Conservation (phyloP, 441 rosid genomes). For the Croton laevigatus region DNA sequence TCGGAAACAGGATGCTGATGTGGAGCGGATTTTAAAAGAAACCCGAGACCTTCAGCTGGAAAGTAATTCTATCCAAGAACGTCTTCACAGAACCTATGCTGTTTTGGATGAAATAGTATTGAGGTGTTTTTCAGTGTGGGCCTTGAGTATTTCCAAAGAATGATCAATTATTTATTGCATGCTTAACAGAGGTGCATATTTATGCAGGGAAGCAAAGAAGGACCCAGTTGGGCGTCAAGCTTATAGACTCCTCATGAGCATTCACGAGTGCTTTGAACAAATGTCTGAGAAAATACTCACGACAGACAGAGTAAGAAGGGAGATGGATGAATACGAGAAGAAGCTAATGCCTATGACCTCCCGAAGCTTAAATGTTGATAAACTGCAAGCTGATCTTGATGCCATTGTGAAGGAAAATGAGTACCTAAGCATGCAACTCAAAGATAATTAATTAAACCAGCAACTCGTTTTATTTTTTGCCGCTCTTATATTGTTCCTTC, state of each 20-base stretch:
- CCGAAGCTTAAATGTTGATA: slow-evolving; percentile 46
- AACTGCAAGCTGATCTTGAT: slow-evolving; percentile 58
- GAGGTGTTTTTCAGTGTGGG: slow-evolving; percentile 35
- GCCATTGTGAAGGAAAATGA: slow-evolving; percentile 58
- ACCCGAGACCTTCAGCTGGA: slow-evolving; percentile 85
- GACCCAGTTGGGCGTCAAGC: slow-evolving; percentile 62
- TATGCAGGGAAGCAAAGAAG: slow-evolving; percentile 71
- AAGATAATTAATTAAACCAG: slow-evolving; percentile 13
- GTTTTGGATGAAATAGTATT: slow-evolving; percentile 72
- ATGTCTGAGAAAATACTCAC: slow-evolving; percentile 59
- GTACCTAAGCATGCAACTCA: slow-evolving; percentile 32
- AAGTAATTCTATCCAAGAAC: slow-evolving; percentile 79
- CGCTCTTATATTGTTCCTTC: slow-evolving; percentile 4
- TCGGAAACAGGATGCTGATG: slow-evolving; percentile 71
- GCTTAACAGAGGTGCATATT: slow-evolving; percentile 14
- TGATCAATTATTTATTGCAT: background rate
- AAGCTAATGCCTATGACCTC: slow-evolving; percentile 56
- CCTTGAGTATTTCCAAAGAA: background rate
- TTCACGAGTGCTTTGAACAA: slow-evolving; percentile 76
- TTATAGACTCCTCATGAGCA: slow-evolving; percentile 63
- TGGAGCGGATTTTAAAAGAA: slow-evolving; percentile 66
- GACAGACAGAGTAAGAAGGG: slow-evolving; percentile 64
- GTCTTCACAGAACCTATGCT: slow-evolving; percentile 76
- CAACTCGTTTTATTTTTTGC: no score
- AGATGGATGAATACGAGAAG: slow-evolving; percentile 65